Conservation (phyloP, 2,329 filamentous ascomycete genomes). For the Chrysosporium queenslandicum region DNA sequence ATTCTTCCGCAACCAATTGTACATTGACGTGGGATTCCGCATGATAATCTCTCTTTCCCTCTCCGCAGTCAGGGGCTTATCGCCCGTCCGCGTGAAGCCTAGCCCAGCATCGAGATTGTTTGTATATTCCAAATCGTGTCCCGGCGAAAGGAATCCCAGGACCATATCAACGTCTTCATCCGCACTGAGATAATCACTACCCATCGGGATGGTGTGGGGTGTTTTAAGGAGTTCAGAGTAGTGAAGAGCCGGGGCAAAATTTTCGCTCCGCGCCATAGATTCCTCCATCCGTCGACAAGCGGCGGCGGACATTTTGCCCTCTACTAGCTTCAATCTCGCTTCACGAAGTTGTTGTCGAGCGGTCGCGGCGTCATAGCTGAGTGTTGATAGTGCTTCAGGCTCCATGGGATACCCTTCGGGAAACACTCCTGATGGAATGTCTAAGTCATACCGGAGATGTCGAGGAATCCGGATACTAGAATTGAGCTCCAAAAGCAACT, state of each 20-base stretch:
- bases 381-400: conserved; percentile 27
- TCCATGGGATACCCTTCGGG: conserved; percentile 37
- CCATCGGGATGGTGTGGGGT: conserved; percentile 23
- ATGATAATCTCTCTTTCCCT: conserved; percentile 48
- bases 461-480: conserved; percentile 66
- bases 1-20: conserved; percentile 86
- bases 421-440: conserved; percentile 32
- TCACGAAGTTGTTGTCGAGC: conserved; percentile 32
- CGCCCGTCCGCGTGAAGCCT: conserved; percentile 41
- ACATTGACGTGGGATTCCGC: conserved; percentile 79
- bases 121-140: conserved; percentile 37
- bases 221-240: conserved; percentile 28
- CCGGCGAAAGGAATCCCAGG: conserved; percentile 37
- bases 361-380: conserved; percentile 24
- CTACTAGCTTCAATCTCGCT: conserved; percentile 30
- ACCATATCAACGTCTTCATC: conserved; percentile 24
- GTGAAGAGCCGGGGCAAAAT: conserved; percentile 30
- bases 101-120: conserved; percentile 38
- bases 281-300: conserved; percentile 34
- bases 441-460: conserved; percentile 64
- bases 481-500: conserved; percentile 84
- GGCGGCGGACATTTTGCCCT: conserved; percentile 28
- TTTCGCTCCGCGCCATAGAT: conserved; percentile 29
- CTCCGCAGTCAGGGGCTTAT: conserved; percentile 40
- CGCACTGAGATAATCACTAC: conserved; percentile 16